Evolutionary conservation across 2,329 filamentous ascomycete genomes (phyloP), one percentile per base, ranked within the genome.

Genomic region (Penicillium sp.): DNA sequence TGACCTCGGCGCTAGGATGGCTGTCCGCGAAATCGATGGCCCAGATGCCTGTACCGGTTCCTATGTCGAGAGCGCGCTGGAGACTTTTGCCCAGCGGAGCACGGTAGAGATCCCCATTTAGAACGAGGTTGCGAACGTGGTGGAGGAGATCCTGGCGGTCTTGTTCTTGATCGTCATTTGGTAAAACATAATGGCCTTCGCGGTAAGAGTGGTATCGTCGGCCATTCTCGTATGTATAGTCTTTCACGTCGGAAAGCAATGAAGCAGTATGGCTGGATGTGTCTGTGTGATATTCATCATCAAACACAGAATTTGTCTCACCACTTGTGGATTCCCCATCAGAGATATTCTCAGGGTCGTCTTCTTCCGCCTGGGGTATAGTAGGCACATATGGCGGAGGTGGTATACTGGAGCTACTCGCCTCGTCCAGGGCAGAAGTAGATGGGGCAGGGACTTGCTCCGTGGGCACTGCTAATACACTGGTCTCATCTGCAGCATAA

Each of bases 1-100:
- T 72, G 45, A 83, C 72, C 31, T 70, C 67, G 21, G 78, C 74
- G 39, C 63, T 60, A 21, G 75, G 73, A 53, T 73, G 66, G 39
- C 68, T 56, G 64, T 77, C 61, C 55, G 68, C 72, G 10, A 73
- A 70, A 31, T 77, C 72, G 13, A 71, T 70, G n/a, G 67, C 68
- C 69, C 68, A 71, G 45, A 69, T 66, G 1, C 69, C 68, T 2
- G 63, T 79, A 60, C 59, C 76, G 53, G 76, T 78, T 68, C 58
- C 76, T 37, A 71, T 77, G 59, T 78, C 75, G 10, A 79, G 65
- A 10, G 71, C 67, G 4, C 68, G 63, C 26, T 67, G 69, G 6
- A 69, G 59, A 6, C 68, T 58, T 8, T 62, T 47, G n/a, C 56
- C 52, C 21, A 78, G 60, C 2, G 76, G 76, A 3, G 77, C 75